These are phyloP conservation scores for Diaporthe aspalathi DNA, from an alignment of 2,329 filamentous ascomycete species.

Conservation along the genomic window DNA sequence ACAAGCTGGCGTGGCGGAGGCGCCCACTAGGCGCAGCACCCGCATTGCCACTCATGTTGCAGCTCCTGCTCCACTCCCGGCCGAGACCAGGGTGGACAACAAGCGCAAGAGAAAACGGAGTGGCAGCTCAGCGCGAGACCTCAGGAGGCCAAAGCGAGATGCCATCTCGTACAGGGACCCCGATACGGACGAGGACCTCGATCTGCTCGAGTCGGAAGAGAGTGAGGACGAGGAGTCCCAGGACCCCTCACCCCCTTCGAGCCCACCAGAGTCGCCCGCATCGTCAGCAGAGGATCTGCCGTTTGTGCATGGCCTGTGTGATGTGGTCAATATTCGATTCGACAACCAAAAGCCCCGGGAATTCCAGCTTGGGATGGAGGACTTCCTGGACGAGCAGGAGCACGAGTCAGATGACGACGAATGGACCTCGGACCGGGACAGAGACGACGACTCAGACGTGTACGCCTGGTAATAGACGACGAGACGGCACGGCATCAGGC, in stretches of 20 bases:
- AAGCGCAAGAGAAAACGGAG: slow-evolving; percentile 36
- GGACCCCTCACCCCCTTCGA: slow-evolving; percentile 28
- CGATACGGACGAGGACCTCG: slow-evolving; percentile 38
- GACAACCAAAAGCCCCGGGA: slow-evolving; percentile 82
- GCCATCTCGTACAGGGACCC: slow-evolving; percentile 38
- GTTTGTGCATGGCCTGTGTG: slow-evolving; percentile 75
- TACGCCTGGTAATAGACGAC: slow-evolving; percentile 32
- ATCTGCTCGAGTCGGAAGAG: slow-evolving; percentile 36
- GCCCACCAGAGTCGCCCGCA: slow-evolving; percentile 23
- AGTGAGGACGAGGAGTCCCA: slow-evolving; percentile 37
- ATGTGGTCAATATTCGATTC: slow-evolving; percentile 76
- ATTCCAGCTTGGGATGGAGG: slow-evolving; percentile 74
- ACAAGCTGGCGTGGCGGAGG: not conserved
- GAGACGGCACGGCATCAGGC: not conserved
- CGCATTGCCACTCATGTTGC: slow-evolving; percentile 44
- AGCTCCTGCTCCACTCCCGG: slow-evolving; percentile 20
- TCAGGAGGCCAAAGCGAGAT: slow-evolving; percentile 33
- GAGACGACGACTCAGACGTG: slow-evolving; percentile 68
- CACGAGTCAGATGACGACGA: slow-evolving; percentile 68
- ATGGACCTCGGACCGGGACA: slow-evolving; percentile 59
- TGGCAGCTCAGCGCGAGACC: slow-evolving; percentile 27
- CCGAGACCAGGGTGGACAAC: slow-evolving; percentile 9
- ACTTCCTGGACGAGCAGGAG: slow-evolving; percentile 71
- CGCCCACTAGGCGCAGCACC: slow-evolving; percentile 45
- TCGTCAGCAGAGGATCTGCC: slow-evolving; percentile 34